Percentiles rank a stretch among this genome's conserved stretches.
These are phyloP conservation scores for Vigna hirtella DNA, from an alignment of 306 rosid species.

Conservation along the genomic window DNA sequence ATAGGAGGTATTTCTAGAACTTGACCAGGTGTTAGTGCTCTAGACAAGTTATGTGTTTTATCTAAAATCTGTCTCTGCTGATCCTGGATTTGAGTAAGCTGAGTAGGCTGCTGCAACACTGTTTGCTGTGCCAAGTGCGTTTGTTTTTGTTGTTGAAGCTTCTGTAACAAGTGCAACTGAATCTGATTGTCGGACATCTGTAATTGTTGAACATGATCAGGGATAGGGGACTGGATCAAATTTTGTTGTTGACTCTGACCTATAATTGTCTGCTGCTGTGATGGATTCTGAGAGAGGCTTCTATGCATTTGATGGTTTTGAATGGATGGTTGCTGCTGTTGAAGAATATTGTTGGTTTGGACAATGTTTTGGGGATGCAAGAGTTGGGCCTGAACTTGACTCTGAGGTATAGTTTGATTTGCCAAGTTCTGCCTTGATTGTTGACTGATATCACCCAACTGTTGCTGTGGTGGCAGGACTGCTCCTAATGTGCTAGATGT, in stretches of 20 bases:
- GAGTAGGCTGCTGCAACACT: slow-evolving; percentile 66
- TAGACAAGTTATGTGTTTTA: slow-evolving; percentile 65
- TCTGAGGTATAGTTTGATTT: slow-evolving; percentile 63
- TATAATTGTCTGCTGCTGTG: slow-evolving; percentile 50
- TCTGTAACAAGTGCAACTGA: slow-evolving; percentile 76
- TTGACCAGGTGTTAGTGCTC: slow-evolving; percentile 60
- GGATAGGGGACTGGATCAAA: slow-evolving; percentile 55
- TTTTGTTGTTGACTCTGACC: slow-evolving; percentile 75
- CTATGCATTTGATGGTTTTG: slow-evolving; percentile 73
- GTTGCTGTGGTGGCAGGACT: slow-evolving; percentile 65
- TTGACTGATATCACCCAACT: slow-evolving; percentile 63
- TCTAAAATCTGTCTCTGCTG: slow-evolving; percentile 79
- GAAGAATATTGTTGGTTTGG: slow-evolving; percentile 62
- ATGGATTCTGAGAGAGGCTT: slow-evolving; percentile 64
- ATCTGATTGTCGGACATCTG: slow-evolving; percentile 78
- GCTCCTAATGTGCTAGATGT: slow-evolving; percentile 59
- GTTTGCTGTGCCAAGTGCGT: slow-evolving; percentile 75
- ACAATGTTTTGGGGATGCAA: slow-evolving; percentile 73
- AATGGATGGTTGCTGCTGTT: slow-evolving; percentile 69
- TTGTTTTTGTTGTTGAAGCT: slow-evolving; percentile 84
- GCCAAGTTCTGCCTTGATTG: slow-evolving; percentile 62
- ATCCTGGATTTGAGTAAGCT: slow-evolving; percentile 69
- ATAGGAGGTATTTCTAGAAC: slow-evolving; percentile 62
- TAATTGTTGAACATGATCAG: slow-evolving; percentile 74
- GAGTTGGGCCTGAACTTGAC: slow-evolving; percentile 74